These are phyloP conservation scores for Chrysoporthe austroafricana DNA, from an alignment of 2,329 filamentous ascomycete genomes.

Conservation along the genomic window DNA sequence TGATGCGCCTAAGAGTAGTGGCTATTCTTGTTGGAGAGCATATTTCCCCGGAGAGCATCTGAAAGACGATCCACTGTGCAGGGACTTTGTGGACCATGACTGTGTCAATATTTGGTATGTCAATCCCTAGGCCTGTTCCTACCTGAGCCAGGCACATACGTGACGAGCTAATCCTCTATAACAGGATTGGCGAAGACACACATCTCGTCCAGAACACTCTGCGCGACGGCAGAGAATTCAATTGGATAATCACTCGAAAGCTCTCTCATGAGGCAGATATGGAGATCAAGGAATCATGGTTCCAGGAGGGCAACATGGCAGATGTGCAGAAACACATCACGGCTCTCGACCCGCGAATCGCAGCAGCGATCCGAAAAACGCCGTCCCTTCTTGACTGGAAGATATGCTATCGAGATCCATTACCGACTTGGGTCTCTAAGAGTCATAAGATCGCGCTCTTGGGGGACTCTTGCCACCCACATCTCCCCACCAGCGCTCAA, in stretches of 20 bases:
- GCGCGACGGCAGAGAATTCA: slow-evolving; percentile 47
- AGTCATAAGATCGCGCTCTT: slow-evolving; percentile 54
- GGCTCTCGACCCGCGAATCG: slow-evolving; percentile 49
- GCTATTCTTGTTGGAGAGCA: slow-evolving; percentile 57
- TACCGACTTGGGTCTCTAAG: slow-evolving; percentile 55
- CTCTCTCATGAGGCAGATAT: slow-evolving; percentile 45
- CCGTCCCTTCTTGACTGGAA: slow-evolving; percentile 56
- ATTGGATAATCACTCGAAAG: slow-evolving; percentile 52
- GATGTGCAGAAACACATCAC: slow-evolving; percentile 43
- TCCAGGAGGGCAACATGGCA: slow-evolving; percentile 50
- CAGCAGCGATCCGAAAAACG: slow-evolving; percentile 50
- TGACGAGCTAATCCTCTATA: neutral
- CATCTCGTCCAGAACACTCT: slow-evolving; percentile 50
- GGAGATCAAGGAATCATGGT: slow-evolving; percentile 53
- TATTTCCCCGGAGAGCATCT: slow-evolving; percentile 46
- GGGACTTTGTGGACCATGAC: slow-evolving; percentile 47
- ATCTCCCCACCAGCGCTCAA: slow-evolving; percentile 57
- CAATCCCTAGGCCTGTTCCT: neutral
- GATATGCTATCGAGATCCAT: slow-evolving; percentile 56
- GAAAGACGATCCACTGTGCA: slow-evolving; percentile 40
- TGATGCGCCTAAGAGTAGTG: slow-evolving; percentile 55
- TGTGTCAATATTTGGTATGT: slow-evolving; percentile 47
- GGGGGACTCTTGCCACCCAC: slow-evolving; percentile 58
- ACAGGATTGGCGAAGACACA: slow-evolving; percentile 46
- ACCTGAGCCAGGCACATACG: neutral